Evolutionary conservation across 2,329 filamentous ascomycete species (phyloP).

Genomic region (Metarhizium robertsii): DNA sequence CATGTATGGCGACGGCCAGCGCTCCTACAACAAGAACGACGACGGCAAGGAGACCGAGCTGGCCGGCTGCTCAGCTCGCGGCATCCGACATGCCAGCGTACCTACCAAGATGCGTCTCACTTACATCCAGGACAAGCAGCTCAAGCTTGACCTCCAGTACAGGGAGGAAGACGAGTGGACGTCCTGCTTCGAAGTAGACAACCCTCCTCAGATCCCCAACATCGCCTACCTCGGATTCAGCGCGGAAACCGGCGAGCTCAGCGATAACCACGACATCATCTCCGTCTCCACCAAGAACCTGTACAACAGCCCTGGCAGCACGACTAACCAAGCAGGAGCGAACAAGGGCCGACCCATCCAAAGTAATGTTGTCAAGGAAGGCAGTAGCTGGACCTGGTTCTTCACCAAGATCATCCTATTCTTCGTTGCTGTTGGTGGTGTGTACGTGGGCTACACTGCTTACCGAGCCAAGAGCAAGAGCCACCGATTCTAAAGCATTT

Average conservation of each 20-base stretch:
- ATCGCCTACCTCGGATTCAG: slow-evolving; percentile 69
- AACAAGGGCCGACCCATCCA: slow-evolving; percentile 27
- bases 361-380: slow-evolving; percentile 27
- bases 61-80: slow-evolving; percentile 88
- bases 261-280: slow-evolving; percentile 96
- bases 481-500: slow-evolving; percentile 40
- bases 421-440: slow-evolving; percentile 58
- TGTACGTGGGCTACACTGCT: slow-evolving; percentile 76
- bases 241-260: slow-evolving; percentile 90
- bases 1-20: slow-evolving; percentile 90
- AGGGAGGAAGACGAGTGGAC: slow-evolving; percentile 84
- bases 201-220: slow-evolving; percentile 67
- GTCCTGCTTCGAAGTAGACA: slow-evolving; percentile 70
- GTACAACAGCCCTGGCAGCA: slow-evolving; percentile 50
- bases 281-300: slow-evolving; percentile 79
- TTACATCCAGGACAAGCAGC: slow-evolving; percentile 91
- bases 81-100: slow-evolving; percentile 69
- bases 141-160: slow-evolving; percentile 90
- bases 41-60: slow-evolving; percentile 92
- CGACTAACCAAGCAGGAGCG: slow-evolving; percentile 24
- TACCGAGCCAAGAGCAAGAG: slow-evolving; percentile 61
- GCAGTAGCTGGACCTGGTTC: slow-evolving; percentile 50
- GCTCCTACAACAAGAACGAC: slow-evolving; percentile 81
- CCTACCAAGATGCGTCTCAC: slow-evolving; percentile 83
- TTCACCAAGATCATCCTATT: slow-evolving; percentile 78